phyloP scores from a whole-genome alignment of 208 protist genomes.

The Leishmania martiniquensis region DNA sequence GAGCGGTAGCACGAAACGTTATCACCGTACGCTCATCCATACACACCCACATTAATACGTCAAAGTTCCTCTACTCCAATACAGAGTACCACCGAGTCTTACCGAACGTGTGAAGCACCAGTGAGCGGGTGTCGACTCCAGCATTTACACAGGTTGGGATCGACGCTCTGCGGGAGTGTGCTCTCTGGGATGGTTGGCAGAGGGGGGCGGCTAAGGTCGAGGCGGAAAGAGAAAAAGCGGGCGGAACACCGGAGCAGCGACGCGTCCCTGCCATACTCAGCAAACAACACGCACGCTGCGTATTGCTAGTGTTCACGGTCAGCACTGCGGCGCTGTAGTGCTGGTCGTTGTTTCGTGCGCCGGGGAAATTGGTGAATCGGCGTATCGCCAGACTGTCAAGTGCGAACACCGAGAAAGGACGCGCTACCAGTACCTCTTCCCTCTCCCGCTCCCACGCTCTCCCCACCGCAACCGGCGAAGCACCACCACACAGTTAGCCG shows the following conservation, averaged over 20 bases:
- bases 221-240: neutral
- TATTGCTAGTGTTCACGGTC: neutral
- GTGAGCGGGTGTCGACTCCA: neutral
- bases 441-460: neutral
- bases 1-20: neutral
- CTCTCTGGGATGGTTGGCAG: too few species aligned
- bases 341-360: neutral
- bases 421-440: neutral
- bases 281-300: neutral
- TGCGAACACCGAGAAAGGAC: neutral
- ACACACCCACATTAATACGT: neutral
- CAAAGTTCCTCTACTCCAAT: neutral
- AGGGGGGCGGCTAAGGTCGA: neutral
- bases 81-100: neutral
- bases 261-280: neutral
- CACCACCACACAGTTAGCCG: neutral
- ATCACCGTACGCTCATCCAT: constrained; percentile 10
- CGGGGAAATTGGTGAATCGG: neutral
- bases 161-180: neutral
- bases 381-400: neutral
- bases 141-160: neutral
- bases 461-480: neutral
- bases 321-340: neutral
- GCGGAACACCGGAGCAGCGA: neutral
- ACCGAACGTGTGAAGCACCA: neutral